Base-by-base conservation (phyloP, 2,329 filamentous ascomycete genomes). In the Huntiella moniliformis region DNA sequence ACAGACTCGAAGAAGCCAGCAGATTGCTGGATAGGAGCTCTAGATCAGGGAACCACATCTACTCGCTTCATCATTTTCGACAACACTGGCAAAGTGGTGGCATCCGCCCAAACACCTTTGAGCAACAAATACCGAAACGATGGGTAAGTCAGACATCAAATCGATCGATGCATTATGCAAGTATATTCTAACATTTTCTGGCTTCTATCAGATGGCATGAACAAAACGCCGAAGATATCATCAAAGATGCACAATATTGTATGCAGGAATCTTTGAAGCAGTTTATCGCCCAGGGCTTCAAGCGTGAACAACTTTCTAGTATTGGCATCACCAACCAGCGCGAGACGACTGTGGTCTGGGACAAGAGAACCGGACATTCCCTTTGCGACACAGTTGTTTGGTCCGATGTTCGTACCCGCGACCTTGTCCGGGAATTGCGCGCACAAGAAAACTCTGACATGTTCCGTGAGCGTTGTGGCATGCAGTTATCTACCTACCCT, bases 31-130 rank as follows among this genome's bases (percentile, higher is more conserved):
- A 79, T 93, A 50, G 86, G 85, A 50, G 83, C 82, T 54, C 87
- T 94, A 58, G 86, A 94, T 58, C 84, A 92, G 57, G 86, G 86
- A 49, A 94, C 86, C 10, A 94, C 86, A 31, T 88, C 82, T 49
- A 83, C 85, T 32, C 74, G 86, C 34, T 94, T 94, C 63, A 73
- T 94, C 54, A 87, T 95, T 57, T 94, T 94, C 64, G 78, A 93
- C 61, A 76, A 75, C 52, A 65, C 73, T 37, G 85, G 86, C 46
- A 76, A 81, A 49, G 82, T 82, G 3, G 73, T 91, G 38, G 84
- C 82, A 34, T 79, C 77, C 54, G 84, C 93, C 59, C 86, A 93
- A 63, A 77, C 87, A 53, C 84, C 92, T 59, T 87, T 93, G 57
- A 74, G 76, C 53, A 87, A 93, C 58, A 73, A 80, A 49, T 88